Evolutionary conservation across 2,329 filamentous ascomycete genomes (phyloP), one percentile per base, ranked within the genome.

Genomic region (Colletotrichum sp.): DNA sequence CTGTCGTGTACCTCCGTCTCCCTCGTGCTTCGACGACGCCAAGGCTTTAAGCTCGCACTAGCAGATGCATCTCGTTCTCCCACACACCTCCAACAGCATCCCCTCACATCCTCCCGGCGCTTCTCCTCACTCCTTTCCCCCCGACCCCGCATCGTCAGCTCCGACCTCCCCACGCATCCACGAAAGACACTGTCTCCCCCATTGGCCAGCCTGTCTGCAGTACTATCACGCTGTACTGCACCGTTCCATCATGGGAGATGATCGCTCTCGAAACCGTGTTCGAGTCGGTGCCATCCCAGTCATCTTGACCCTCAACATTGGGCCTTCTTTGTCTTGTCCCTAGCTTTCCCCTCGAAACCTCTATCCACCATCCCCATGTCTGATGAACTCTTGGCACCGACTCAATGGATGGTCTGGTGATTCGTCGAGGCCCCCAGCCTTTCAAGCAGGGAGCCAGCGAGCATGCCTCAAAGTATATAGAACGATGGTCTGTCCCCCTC

Each of bases 151-250:
- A 72, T 72, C 69, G 69, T 72, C 69, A 52, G 21, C 55, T 75
- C 63, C 43, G 57, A 24, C 65, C 73, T 76, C 74, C 65, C 74
- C 70, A 76, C 74, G 74, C 70, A 76, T 74, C 70, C 74, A 76
- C 72, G 64, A 65, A 39, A 60, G 48, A 30, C 64, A 34, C 57
- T 36, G 18, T 32, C 28, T n/a, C 28, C 59, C 14, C 34, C 32
- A 76, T 76, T 76, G 74, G 70, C 21, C 24, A 34, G 64, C 59
- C 74, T 73, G 39, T n/a, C 73, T 55, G 43, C 57, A 68, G 68
- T 68, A 63, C 48, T 57, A 63, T 68, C 61, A 75, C 69, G 32
- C 69, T 57, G 65, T n/a, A 57, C 57, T 69, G 65, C 36, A 43
- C 70, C 34, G 74, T 69, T 26, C 74, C 74, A 76, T 74, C 65